These are phyloP conservation scores for Saturnispora diversa DNA, from an alignment of 805 yeast species.

Conservation along the genomic window DNA sequence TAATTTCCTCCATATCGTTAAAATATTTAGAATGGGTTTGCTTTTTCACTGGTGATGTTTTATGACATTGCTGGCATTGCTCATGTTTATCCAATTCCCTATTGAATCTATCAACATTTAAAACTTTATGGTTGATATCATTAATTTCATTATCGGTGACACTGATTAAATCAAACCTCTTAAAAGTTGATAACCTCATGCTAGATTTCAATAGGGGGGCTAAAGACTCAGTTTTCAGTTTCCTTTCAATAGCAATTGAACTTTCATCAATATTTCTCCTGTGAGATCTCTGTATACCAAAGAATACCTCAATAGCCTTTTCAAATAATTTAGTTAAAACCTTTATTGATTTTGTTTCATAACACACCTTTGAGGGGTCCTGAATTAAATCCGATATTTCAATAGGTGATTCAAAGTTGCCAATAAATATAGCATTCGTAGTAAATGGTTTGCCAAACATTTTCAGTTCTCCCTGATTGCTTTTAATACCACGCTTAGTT, in stretches of 20 bases:
- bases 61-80: neutral
- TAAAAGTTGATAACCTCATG: slow-evolving; percentile 5
- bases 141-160: neutral
- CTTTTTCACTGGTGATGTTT: neutral
- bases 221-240: neutral
- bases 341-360: slow-evolving; percentile 21
- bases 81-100: neutral
- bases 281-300: slow-evolving; percentile 10
- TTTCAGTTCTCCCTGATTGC: neutral
- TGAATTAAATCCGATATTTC: slow-evolving; percentile 33
- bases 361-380: slow-evolving; percentile 32
- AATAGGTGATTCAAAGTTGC: slow-evolving; percentile 21
- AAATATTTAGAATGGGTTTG: slow-evolving; percentile 10
- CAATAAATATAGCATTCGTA: slow-evolving; percentile 33
- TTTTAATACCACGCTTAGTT: neutral
- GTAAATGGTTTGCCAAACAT: slow-evolving; percentile 29
- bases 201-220: slow-evolving; percentile 6
- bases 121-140: neutral
- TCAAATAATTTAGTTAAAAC: slow-evolving; percentile 28
- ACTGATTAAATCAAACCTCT: neutral
- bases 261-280: neutral
- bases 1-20: neutral
- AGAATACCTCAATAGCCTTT: slow-evolving; percentile 27
- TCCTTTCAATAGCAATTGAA: too few relatives aligned
- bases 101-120: slow-evolving; percentile 1